phyloP scores from a whole-genome alignment of 2,329 filamentous ascomycete genomes.

The Periconia sp. region DNA sequence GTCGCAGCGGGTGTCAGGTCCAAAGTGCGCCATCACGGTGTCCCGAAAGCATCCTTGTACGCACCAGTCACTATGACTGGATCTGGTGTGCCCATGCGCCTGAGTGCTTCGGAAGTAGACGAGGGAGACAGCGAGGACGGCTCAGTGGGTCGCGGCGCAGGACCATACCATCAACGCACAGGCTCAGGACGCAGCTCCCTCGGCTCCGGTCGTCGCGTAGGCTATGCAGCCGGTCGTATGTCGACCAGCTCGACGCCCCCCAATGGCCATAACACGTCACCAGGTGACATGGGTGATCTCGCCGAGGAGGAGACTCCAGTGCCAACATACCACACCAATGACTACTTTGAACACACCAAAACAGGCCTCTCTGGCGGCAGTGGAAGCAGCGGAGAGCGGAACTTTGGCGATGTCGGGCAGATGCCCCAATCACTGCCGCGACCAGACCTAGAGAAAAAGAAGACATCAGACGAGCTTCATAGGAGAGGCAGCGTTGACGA shows the following conservation, averaged over 20 bases:
- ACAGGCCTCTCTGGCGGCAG: conserved; percentile 52
- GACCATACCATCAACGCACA: conserved; percentile 68
- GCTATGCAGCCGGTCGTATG: conserved; percentile 54
- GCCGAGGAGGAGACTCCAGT: conserved; percentile 55
- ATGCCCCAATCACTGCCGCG: conserved; percentile 53
- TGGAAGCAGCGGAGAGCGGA: conserved; percentile 51
- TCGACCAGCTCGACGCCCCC: conserved; percentile 62
- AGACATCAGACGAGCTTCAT: conserved; percentile 72
- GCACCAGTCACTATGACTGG: conserved; percentile 76
- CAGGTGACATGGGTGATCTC: conserved; percentile 45
- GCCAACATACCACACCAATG: conserved; percentile 41
- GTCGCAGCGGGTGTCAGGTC: conserved; percentile 66
- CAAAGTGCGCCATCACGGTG: conserved; percentile 89
- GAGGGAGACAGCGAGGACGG: conserved; percentile 80
- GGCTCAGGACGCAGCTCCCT: conserved; percentile 76
- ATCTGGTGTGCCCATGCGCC: conserved; percentile 84
- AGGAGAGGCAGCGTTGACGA: conserved; percentile 85
- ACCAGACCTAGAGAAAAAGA: conserved; percentile 42
- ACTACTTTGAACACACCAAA: conserved; percentile 53
- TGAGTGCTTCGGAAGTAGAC: conserved; percentile 95
- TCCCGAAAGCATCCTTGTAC: conserved; percentile 79
- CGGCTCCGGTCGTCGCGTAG: conserved; percentile 47
- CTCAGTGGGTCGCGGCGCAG: conserved; percentile 39
- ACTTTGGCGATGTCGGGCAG: conserved; percentile 61
- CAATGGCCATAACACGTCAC: conserved; percentile 50